Evolutionary conservation across 768 basidiomycete species (phyloP).

Genomic region (Amylocystis lapponica): DNA sequence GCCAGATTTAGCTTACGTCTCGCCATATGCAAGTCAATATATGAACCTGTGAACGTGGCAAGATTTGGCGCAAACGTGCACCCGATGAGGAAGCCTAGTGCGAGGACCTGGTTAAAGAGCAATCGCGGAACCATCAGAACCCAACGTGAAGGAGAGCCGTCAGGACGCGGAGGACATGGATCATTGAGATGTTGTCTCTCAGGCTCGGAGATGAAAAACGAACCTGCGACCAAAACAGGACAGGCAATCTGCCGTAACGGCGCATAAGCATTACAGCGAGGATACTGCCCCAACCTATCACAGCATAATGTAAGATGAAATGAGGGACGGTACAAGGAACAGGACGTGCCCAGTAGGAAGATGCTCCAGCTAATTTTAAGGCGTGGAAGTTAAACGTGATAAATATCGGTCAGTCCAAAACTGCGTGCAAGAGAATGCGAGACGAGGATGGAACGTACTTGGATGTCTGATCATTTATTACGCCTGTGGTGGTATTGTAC

Average conservation of each 20-base stretch:
- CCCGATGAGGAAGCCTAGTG: conserved; percentile 53
- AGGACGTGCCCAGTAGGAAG: conserved; percentile 44
- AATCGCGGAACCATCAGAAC: background rate
- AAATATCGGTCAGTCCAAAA: background rate
- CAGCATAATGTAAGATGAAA: too few species aligned
- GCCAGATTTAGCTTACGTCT: too few species aligned
- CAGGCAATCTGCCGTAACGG: conserved; percentile 56
- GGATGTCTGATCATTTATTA: conserved; percentile 59
- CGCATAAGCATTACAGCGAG: conserved; percentile 59
- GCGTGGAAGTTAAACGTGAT: background rate
- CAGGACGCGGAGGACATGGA: too few species aligned
- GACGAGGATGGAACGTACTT: conserved; percentile 24
- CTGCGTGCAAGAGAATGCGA: background rate
- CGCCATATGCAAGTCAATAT: too few species aligned
- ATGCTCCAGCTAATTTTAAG: conserved; percentile 50
- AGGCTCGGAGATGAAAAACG: conserved; percentile 5
- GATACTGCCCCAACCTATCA: conserved; percentile 52
- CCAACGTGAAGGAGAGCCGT: too few species aligned
- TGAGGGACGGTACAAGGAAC: background rate
- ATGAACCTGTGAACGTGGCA: conserved; percentile 49
- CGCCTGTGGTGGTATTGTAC: conserved; percentile 47
- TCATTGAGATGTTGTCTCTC: background rate
- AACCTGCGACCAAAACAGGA: conserved; percentile 71
- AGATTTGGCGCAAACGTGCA: conserved; percentile 54
- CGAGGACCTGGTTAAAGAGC: conserved; percentile 37